A percentile compares a stretch with the other conserved stretches of the same genome.
These are phyloP conservation scores for Penicillium daleae DNA, from an alignment of 495 filamentous ascomycete species.

Conservation along the genomic window DNA sequence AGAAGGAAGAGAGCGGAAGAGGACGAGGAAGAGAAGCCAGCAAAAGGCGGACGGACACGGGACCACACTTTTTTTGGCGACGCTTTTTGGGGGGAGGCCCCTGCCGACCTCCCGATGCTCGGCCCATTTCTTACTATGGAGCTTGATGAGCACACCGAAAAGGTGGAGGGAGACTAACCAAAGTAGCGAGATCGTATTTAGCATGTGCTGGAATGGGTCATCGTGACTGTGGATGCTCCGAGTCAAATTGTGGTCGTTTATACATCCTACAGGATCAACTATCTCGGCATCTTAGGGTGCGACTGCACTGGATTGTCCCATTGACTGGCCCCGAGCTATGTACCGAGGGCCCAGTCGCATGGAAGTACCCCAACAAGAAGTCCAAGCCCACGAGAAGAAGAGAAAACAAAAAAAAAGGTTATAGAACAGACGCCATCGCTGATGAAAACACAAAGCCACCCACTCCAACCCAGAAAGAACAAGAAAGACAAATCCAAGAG, in stretches of 20 bases:
- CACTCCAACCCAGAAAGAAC: conserved; percentile 11
- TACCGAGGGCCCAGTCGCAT: neutral
- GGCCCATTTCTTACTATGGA: conserved; percentile 3
- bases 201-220: neutral
- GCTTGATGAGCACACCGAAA: neutral
- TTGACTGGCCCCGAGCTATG: neutral
- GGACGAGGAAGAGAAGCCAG: conserved; percentile 10
- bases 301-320: neutral
- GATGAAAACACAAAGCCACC: conserved; percentile 29
- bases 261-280: too few relatives aligned
- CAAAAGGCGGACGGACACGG: conserved; percentile 26
- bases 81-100: conserved; percentile 6
- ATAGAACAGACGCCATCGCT: conserved; percentile 42
- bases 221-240: neutral
- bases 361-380: neutral
- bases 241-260: neutral
- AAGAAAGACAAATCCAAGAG: conserved; percentile 4
- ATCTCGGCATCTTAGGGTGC: neutral
- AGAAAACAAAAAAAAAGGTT: neutral
- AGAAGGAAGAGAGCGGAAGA: conserved; percentile 8
- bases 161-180: too few relatives aligned
- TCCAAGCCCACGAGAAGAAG: neutral
- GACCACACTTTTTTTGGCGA: conserved; percentile 23
- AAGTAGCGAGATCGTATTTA: too few relatives aligned
- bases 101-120: conserved; percentile 32